Evolutionary conservation across 2,329 filamentous ascomycete species (phyloP), one percentile per base, ranked within the genome.

Genomic region (Colletotrichum tropicicola): DNA sequence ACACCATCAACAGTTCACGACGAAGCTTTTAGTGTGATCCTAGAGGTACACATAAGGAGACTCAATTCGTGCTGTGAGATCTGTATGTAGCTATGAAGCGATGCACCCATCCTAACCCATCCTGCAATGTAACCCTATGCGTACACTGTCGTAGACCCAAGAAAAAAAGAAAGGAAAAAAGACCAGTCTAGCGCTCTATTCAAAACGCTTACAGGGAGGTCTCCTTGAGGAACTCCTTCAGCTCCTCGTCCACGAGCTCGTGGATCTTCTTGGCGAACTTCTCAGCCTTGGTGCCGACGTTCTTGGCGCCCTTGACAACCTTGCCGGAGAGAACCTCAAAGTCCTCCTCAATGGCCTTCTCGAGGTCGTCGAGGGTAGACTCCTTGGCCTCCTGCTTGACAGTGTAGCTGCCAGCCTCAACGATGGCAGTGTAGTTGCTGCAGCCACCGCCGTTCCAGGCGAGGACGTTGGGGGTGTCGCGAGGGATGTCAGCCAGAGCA

Each of bases 371-470:
- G 68, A 92, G 80, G 27, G 79, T 77, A 48, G 79, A 65, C 60
- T 62, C 55, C 64, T 82, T 78, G 68, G 84, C 77, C 70, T 83
- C 79, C 59, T 79, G 73, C 74, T 86, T 81, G 69, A 79, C 84
- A 72, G 87, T 85, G 85, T 94, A 95, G 74, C 88, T 84, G 74
- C 93, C 92, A 72, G 89, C 84, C 72, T 89, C 82, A 69, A 97
- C 80, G 74, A 98, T 97, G 73, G 92, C 85, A 67, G 88, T 87
- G 89, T 92, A 98, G 91, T 99, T 97, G 83, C 87, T 90, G 77
- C 89, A 92, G 75, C 96, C 96, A 83, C 94, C 97, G 78, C 97
- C 96, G 88, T 99, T 99, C 95, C 94, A 99, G 80, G 95, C 95
- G 68, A 99, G 93, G 76, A 97, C 86, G 88, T 99, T 99, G 78